These are phyloP conservation scores for Discostella pseudostelligera DNA, from an alignment of 108 stramenopile species.

Conservation along the genomic window DNA sequence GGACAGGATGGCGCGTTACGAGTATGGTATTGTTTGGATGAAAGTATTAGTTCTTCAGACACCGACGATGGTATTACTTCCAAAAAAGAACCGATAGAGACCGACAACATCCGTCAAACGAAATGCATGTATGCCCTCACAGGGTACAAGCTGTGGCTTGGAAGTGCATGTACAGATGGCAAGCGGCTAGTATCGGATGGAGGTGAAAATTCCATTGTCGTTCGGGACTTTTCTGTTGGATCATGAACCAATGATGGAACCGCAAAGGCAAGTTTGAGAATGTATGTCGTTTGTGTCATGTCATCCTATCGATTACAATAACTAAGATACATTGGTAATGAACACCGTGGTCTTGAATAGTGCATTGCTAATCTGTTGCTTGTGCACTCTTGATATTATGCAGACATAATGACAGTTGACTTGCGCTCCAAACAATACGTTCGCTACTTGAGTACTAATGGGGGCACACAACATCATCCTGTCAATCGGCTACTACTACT, in stretches of 20 bases:
- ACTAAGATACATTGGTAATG: constrained; percentile 1
- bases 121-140: constrained; percentile 59
- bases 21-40: constrained; percentile 53
- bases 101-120: constrained; percentile 16
- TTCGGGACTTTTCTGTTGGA: constrained; percentile 63
- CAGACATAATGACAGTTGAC: background rate
- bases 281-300: background rate
- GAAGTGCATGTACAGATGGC: constrained; percentile 59
- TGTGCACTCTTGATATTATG: background rate
- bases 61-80: constrained; percentile 1
- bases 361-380: background rate
- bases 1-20: constrained; percentile 66
- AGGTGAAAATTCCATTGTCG: constrained; percentile 69
- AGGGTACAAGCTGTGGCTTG: constrained; percentile 81
- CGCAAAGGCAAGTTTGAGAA: constrained; percentile 12
- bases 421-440: background rate
- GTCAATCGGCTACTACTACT: too few species aligned
- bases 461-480: too few species aligned
- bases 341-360: background rate
- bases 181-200: constrained; percentile 65
- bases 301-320: constrained; percentile 1
- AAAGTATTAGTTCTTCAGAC: constrained; percentile 27
- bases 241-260: constrained; percentile 17
- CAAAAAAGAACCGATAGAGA: background rate
- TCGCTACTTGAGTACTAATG: background rate